A percentile compares a stretch with the other conserved stretches of the same genome.
These are phyloP conservation scores for Globisporangium yorkense DNA, from an alignment of 352 stramenopile genomes.

Conservation along the genomic window DNA sequence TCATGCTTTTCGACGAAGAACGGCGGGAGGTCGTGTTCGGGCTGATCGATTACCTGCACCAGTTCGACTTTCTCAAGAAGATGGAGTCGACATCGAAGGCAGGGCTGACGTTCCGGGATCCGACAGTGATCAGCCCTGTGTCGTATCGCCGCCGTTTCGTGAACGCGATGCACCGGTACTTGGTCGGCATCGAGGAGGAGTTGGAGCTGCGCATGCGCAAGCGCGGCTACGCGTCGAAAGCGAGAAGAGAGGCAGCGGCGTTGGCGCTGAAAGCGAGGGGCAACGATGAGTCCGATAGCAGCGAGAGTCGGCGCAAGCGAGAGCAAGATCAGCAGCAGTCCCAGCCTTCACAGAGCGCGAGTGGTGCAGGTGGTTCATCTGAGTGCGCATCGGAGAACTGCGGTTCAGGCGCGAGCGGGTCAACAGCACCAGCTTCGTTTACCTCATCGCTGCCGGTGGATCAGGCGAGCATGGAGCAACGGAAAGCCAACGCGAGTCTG, in stretches of 20 bases:
- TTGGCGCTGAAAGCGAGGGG: background rate
- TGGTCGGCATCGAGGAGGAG: constrained; percentile 74
- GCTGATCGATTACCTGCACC: constrained; percentile 84
- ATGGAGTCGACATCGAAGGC: constrained; percentile 88
- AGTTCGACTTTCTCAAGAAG: constrained; percentile 88
- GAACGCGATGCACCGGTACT: constrained; percentile 78
- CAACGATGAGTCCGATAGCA: background rate
- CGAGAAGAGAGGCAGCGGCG: background rate
- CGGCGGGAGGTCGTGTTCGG: constrained; percentile 66
- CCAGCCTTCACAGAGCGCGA: background rate
- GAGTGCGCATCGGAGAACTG: background rate
- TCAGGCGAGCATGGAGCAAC: background rate
- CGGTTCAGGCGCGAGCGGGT: background rate
- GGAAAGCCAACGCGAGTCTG: constrained; percentile 2
- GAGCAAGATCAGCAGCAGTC: too few relatives aligned
- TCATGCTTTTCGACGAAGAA: constrained; percentile 80
- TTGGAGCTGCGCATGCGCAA: constrained; percentile 67
- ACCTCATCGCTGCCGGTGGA: background rate
- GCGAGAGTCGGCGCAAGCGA: background rate
- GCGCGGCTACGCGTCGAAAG: constrained; percentile 28
- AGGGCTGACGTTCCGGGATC: constrained; percentile 74
- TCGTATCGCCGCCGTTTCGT: constrained; percentile 78
- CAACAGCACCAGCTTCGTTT: background rate
- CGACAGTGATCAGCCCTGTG: constrained; percentile 78
- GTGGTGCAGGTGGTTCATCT: background rate